A percentile compares a stretch with the other conserved stretches of the same genome.
phyloP scores from a whole-genome alignment of 192 early-diverging fungal genomes.

The Backusella luteola region DNA sequence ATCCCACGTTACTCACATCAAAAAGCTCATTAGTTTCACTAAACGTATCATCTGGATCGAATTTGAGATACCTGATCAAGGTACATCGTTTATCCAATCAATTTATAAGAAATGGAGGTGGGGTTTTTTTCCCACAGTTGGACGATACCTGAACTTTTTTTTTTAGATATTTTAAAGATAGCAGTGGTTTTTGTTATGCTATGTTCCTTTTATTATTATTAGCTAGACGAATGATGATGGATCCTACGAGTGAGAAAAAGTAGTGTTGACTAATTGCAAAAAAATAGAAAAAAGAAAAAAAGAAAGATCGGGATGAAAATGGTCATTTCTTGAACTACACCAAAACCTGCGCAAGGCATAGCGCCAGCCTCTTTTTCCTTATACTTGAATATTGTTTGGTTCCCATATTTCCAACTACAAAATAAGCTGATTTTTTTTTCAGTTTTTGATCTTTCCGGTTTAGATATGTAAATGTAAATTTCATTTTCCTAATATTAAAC shows the following conservation, averaged over 20 bases:
- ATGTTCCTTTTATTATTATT: neutral
- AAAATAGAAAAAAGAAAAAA: neutral
- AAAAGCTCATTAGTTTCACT: neutral
- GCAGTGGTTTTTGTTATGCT: neutral
- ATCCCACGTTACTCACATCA: neutral
- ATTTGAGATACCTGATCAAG: neutral
- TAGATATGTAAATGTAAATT: neutral
- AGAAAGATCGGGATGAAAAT: neutral
- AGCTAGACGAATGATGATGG: neutral
- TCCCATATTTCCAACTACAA: neutral
- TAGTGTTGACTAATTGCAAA: neutral
- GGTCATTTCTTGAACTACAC: neutral
- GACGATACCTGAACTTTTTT: neutral
- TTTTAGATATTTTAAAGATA: neutral
- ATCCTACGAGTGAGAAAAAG: neutral
- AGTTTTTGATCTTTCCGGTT: neutral
- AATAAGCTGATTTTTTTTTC: neutral
- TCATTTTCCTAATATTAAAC: neutral
- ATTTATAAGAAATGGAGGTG: neutral
- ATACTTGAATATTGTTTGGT: neutral
- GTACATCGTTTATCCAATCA: neutral
- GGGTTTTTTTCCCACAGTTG: neutral
- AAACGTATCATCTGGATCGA: neutral
- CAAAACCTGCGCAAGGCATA: neutral
- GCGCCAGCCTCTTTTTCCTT: neutral